Conservation (phyloP, 805 yeast genomes). For the Ogataea kodamae region DNA sequence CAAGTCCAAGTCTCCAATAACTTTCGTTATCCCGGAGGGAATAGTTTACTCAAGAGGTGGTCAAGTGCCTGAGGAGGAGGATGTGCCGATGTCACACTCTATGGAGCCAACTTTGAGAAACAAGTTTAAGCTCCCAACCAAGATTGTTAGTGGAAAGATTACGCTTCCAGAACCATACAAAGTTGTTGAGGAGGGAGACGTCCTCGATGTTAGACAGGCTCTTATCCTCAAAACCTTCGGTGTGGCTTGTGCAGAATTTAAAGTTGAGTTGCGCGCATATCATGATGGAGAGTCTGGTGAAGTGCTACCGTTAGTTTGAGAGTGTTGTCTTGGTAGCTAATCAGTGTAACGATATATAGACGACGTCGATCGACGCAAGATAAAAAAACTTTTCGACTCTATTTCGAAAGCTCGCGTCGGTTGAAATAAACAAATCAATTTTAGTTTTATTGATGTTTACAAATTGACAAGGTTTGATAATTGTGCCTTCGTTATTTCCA, state of each 20-base stretch:
- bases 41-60: slow-evolving; percentile 95
- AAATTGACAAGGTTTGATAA: too few relatives aligned
- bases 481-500: too few relatives aligned
- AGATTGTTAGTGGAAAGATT: slow-evolving; percentile 85
- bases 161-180: slow-evolving; percentile 68
- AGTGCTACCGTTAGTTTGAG: slow-evolving; percentile 16
- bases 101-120: slow-evolving; percentile 90
- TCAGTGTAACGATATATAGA: slow-evolving; percentile 8
- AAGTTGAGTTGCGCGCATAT: slow-evolving; percentile 73
- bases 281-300: slow-evolving; percentile 58
- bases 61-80: slow-evolving; percentile 83
- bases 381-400: slow-evolving; percentile 1
- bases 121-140: slow-evolving; percentile 87
- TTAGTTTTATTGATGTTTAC: slow-evolving; percentile 8
- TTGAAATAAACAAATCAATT: slow-evolving; percentile 7
- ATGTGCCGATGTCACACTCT: slow-evolving; percentile 94
- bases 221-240: slow-evolving; percentile 92
- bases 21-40: slow-evolving; percentile 86
- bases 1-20: slow-evolving; percentile 77
- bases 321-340: slow-evolving; percentile 1
- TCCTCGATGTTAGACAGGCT: slow-evolving; percentile 85
- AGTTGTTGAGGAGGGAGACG: slow-evolving; percentile 78
- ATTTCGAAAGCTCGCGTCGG: slow-evolving; percentile 7
- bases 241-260: slow-evolving; percentile 88
- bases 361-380: slow-evolving; percentile 12